These are phyloP conservation scores for Serendipita sp. DNA, from an alignment of 768 basidiomycete species.

Conservation along the genomic window DNA sequence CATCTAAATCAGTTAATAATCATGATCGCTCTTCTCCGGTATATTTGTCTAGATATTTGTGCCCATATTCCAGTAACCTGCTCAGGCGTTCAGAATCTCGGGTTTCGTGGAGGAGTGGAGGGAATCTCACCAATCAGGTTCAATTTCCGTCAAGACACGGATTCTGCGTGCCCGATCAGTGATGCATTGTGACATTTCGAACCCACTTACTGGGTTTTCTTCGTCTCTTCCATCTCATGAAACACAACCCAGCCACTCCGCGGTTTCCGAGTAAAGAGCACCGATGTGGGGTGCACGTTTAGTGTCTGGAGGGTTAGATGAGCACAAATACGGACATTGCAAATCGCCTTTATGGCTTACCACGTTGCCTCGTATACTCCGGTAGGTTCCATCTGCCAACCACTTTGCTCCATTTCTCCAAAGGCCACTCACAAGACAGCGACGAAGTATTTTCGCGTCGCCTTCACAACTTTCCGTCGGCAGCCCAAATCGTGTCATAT, in stretches of 20 bases:
- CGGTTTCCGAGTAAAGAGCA: conserved; percentile 85
- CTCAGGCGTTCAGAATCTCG: conserved; percentile 7
- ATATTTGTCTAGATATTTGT: conserved; percentile 28
- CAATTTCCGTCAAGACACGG: conserved; percentile 82
- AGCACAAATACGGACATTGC: not conserved
- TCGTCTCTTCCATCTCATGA: conserved; percentile 94
- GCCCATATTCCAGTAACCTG: conserved; percentile 37
- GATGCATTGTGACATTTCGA: conserved; percentile 11
- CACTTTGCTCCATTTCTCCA: conserved; percentile 89
- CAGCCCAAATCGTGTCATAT: conserved; percentile 78
- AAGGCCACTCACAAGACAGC: conserved; percentile 83
- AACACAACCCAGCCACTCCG: conserved; percentile 86
- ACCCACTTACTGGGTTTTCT: conserved; percentile 64
- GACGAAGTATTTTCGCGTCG: conserved; percentile 65
- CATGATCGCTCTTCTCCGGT: conserved; percentile 4
- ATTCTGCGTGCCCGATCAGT: conserved; percentile 37
- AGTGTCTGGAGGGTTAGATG: conserved; percentile 36
- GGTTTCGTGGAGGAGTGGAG: not conserved
- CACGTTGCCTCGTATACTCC: conserved; percentile 70
- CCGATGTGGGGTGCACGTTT: conserved; percentile 86
- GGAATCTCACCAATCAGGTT: conserved; percentile 67
- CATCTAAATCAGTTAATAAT: not conserved
- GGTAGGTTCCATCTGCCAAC: conserved; percentile 85
- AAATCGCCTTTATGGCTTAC: conserved; percentile 27
- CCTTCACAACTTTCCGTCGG: conserved; percentile 79